These are phyloP conservation scores for Backusella mclennaniae DNA, from an alignment of 192 early-diverging fungal species.

Conservation along the genomic window DNA sequence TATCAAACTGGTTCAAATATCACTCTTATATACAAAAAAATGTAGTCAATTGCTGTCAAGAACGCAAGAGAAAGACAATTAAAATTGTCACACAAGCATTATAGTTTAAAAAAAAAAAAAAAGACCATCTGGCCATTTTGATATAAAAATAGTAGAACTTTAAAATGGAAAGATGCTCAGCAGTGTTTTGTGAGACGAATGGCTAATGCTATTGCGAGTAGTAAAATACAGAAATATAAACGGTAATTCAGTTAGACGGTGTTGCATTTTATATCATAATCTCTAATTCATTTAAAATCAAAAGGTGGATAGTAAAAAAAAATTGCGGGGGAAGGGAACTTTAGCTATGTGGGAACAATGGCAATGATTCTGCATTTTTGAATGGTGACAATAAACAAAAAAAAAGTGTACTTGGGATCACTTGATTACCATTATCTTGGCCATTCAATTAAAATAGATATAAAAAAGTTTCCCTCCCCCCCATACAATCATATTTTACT, in stretches of 20 bases:
- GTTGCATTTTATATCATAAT: not conserved
- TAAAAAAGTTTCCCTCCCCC: not conserved
- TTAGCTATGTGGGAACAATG: no score
- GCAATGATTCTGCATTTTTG: no score
- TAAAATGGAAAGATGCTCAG: not conserved
- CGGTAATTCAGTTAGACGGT: not conserved
- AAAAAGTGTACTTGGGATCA: not conserved
- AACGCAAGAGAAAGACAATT: not conserved
- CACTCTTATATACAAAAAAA: no score
- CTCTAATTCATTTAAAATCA: not conserved
- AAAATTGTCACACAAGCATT: not conserved
- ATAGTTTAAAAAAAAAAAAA: not conserved
- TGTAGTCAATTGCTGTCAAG: no score
- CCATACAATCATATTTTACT: not conserved
- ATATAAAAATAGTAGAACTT: not conserved
- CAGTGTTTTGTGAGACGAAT: not conserved
- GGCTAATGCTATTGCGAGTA: not conserved
- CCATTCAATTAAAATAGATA: not conserved
- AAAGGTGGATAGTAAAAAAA: not conserved
- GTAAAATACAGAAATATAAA: not conserved
- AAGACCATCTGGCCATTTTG: not conserved
- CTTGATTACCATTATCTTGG: not conserved
- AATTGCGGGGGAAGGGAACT: no score
- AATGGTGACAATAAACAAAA: no score
- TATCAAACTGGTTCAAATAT: not conserved